Evolutionary conservation across 495 filamentous ascomycete genomes (phyloP), one percentile per base, ranked within the genome.

Genomic region (Aspergillus sparsus): DNA sequence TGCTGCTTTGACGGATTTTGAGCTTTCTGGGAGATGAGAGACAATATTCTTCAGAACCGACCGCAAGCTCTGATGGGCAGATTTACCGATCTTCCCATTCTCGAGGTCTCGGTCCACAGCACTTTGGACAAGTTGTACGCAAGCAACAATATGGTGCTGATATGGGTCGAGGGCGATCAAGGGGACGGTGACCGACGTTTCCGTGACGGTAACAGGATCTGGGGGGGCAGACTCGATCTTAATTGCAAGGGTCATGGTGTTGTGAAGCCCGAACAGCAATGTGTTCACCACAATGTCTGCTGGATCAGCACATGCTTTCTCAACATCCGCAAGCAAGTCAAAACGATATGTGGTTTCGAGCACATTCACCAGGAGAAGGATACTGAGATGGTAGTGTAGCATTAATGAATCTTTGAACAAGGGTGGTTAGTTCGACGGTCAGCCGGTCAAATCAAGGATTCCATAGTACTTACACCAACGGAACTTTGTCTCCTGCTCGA

Each of bases 331-430:
- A 1, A 57, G 45, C 4, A 57, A 18, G 42, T 57, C 55, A 4
- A 44, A 15, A 4, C 55, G 55, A 7, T 57, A 33, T 1, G 55
- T 49, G 2, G 42, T 45, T 34, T 57, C 55, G 21, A 57, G 18
- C 5, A 49, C 45, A 18, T 57, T 57, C 15, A 46, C 55, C 8
- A 57, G 42, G 6, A 57, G 16, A 7, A 57, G 15, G 7, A 57
- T 57, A 7, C 55, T 57, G 11, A 57, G 33, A n/a, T 57, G 45
- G 12, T 57, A 57, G 15, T 57, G 55, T 0, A 57, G 45, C 55
- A 57, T 57, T 7, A 57, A 16, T 6, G 55, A 57, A 37, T 21
- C 55, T 57, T 6, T 3, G 2, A 57, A 0, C 4, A 39, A 39
- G 21, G 21, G 21, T 1, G 21, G 32, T 57, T 13, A 57, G 55